Evolutionary conservation across 1,284 basidiomycete species (phyloP).

Genomic region (Melampsora americana): DNA sequence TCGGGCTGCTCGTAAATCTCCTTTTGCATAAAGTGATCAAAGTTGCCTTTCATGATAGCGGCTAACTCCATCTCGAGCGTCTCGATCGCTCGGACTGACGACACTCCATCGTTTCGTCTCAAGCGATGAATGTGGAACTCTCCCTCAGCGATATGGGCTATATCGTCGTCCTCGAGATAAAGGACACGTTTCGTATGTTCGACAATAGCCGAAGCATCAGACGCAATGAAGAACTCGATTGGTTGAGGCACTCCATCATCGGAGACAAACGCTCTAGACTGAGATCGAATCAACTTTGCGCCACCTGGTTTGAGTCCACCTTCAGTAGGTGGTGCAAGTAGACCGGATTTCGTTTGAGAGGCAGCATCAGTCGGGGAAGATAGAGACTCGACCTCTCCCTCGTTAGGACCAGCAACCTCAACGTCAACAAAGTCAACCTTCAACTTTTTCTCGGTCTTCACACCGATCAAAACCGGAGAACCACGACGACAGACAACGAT

Average conservation of each 20-base stretch:
- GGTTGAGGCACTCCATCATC: slow-evolving; percentile 98
- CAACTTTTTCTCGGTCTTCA: slow-evolving; percentile 99
- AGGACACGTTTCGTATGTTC: slow-evolving; percentile 99
- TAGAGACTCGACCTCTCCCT: slow-evolving; percentile 59
- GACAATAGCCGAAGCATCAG: slow-evolving; percentile 91
- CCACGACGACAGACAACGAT: slow-evolving; percentile 93
- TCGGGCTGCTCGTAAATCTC: slow-evolving; percentile 99
- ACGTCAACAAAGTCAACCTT: slow-evolving; percentile 99
- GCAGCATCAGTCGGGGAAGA: slow-evolving; percentile 43
- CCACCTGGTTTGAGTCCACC: slow-evolving; percentile 58
- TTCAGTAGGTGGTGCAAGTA: slow-evolving; percentile 39
- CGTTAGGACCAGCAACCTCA: slow-evolving; percentile 73
- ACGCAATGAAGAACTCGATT: slow-evolving; percentile 99
- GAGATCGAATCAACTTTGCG: slow-evolving; percentile 85
- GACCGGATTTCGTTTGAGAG: slow-evolving; percentile 41
- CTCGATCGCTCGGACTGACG: slow-evolving; percentile 89
- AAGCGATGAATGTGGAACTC: slow-evolving; percentile 98
- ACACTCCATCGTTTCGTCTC: slow-evolving; percentile 71
- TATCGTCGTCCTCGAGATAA: slow-evolving; percentile 98
- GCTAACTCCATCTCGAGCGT: slow-evolving; percentile 98
- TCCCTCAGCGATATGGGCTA: slow-evolving; percentile 94
- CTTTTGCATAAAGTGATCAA: slow-evolving; percentile 99
- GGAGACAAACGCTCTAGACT: slow-evolving; percentile 96
- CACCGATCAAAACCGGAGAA: slow-evolving; percentile 93
- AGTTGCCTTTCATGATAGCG: slow-evolving; percentile 99